These are phyloP conservation scores for Fusarium agapanthi DNA, from an alignment of 2,329 filamentous ascomycete genomes.

Conservation along the genomic window DNA sequence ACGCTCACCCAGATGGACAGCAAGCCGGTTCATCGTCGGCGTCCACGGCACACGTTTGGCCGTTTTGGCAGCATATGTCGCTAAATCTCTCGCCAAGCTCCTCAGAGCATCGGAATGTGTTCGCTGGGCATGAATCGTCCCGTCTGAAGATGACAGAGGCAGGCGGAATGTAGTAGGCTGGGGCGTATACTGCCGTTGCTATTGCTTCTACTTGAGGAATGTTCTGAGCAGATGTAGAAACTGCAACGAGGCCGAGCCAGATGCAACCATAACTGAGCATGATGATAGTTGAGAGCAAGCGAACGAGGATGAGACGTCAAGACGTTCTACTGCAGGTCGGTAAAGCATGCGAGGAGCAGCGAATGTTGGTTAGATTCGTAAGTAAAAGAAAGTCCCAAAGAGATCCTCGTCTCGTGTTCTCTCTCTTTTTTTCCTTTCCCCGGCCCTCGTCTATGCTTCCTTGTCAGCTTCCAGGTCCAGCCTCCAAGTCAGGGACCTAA, in stretches of 20 bases:
- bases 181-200: constrained; percentile 21
- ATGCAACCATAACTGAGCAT: constrained; percentile 36
- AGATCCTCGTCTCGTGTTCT: background rate
- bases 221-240: constrained; percentile 28
- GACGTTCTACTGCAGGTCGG: constrained; percentile 23
- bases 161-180: constrained; percentile 32
- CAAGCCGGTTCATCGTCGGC: constrained; percentile 60
- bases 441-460: constrained; percentile 4
- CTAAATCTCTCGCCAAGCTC: constrained; percentile 56
- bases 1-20: constrained; percentile 61
- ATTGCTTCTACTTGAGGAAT: constrained; percentile 29
- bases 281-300: constrained; percentile 7
- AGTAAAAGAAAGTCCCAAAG: background rate
- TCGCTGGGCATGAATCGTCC: constrained; percentile 54
- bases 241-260: constrained; percentile 34
- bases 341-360: constrained; percentile 15
- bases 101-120: constrained; percentile 61
- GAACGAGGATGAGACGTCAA: constrained; percentile 6
- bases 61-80: constrained; percentile 61
- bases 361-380: background rate
- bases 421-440: constrained; percentile 10
- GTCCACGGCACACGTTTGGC: constrained; percentile 61
- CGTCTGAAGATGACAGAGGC: constrained; percentile 39
- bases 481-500: constrained; percentile 30
- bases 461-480: constrained; percentile 6